These are phyloP conservation scores for Vitis cinerea DNA, from an alignment of 164 flowering plant genomes.

Conservation along the genomic window DNA sequence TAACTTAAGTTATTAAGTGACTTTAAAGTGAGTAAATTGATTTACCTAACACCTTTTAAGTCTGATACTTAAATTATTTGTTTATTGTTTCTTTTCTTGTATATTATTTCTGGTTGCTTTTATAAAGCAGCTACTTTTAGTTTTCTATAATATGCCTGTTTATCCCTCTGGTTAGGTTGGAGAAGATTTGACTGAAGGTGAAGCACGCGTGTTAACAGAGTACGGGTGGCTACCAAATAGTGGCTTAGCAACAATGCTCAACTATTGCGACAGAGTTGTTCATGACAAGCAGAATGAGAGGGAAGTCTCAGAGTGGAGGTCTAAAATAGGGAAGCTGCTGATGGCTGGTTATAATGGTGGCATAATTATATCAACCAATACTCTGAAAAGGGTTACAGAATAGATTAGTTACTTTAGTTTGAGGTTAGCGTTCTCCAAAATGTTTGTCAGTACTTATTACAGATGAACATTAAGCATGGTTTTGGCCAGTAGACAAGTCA, in stretches of 20 bases:
- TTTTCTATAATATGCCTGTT: background rate
- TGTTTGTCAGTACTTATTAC: slow-evolving; percentile 3
- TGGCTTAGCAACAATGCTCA: slow-evolving; percentile 89
- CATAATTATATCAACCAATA: slow-evolving; percentile 29
- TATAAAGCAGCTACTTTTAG: background rate
- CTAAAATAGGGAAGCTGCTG: slow-evolving; percentile 74
- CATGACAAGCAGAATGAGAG: slow-evolving; percentile 70
- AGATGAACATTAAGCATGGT: background rate
- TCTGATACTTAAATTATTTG: background rate
- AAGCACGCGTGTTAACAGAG: slow-evolving; percentile 70
- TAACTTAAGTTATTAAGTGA: too few species aligned
- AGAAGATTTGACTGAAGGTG: slow-evolving; percentile 76
- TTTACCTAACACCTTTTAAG: too few species aligned
- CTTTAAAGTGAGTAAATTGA: too few species aligned
- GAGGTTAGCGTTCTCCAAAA: too few species aligned
- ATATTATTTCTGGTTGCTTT: background rate
- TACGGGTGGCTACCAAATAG: slow-evolving; percentile 85
- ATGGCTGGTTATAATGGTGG: slow-evolving; percentile 78
- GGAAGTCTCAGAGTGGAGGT: slow-evolving; percentile 73
- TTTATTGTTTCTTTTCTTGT: background rate
- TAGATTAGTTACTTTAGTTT: background rate
- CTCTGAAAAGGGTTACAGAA: slow-evolving; percentile 35
- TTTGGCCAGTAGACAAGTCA: background rate
- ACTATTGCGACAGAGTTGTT: slow-evolving; percentile 76
- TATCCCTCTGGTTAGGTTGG: slow-evolving; percentile 55